phyloP scores from a whole-genome alignment of 2,329 filamentous ascomycete genomes.

The Verticillium tricorpus region DNA sequence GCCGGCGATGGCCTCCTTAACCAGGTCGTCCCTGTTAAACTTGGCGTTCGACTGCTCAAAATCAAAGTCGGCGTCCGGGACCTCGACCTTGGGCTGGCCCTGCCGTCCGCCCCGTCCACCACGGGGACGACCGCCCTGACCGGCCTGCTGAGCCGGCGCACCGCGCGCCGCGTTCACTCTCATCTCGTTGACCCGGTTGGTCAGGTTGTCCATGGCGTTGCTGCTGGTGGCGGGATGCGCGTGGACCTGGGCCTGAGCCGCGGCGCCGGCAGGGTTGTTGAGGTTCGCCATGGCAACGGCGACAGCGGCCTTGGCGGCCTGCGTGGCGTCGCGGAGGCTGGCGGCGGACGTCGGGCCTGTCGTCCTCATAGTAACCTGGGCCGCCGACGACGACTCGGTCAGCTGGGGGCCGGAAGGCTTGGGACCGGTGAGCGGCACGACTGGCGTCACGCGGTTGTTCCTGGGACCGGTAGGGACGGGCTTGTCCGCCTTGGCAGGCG shows the following conservation, averaged over 20 bases:
- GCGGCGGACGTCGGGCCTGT: slow-evolving; percentile 23
- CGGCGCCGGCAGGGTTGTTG: slow-evolving; percentile 25
- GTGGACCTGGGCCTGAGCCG: slow-evolving; percentile 12
- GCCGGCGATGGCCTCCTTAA: slow-evolving; percentile 84
- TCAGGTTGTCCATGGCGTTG: slow-evolving; percentile 63
- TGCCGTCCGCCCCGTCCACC: slow-evolving; percentile 39
- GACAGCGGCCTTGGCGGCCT: slow-evolving; percentile 72
- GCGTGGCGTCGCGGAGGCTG: slow-evolving; percentile 62
- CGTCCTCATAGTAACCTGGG: slow-evolving; percentile 20
- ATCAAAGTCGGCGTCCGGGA: slow-evolving; percentile 88
- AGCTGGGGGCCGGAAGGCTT: slow-evolving; percentile 13
- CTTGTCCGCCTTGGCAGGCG: slow-evolving; percentile 30
- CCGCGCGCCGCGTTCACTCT: slow-evolving; percentile 55
- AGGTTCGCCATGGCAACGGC: slow-evolving; percentile 76
- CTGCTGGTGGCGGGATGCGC: slow-evolving; percentile 20
- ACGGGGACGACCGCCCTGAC: slow-evolving; percentile 39
- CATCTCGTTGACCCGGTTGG: slow-evolving; percentile 75
- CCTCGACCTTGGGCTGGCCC: slow-evolving; percentile 67
- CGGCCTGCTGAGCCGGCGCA: slow-evolving; percentile 36
- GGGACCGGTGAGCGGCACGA: slow-evolving; percentile 53
- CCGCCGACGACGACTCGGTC: slow-evolving; percentile 15
- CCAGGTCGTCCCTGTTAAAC: slow-evolving; percentile 51
- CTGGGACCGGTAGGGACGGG: slow-evolving; percentile 43
- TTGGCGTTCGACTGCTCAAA: slow-evolving; percentile 60
- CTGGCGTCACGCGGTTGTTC: slow-evolving; percentile 56